Base-by-base conservation (phyloP, 208 protist species). In the Acanthamoeba lenticulata region DNA sequence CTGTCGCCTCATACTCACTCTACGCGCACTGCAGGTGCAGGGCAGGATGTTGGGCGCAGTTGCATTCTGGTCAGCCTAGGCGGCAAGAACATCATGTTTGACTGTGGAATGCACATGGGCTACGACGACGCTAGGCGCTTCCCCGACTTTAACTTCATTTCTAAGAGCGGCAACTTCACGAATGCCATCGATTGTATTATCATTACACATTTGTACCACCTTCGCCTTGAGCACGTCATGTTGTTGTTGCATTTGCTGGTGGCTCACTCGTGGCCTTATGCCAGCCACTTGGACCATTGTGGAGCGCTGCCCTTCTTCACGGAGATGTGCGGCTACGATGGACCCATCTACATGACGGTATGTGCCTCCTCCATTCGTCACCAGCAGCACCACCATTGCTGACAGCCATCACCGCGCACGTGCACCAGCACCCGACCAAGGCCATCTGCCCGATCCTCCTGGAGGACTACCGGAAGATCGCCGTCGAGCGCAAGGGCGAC, bases 71-170 rank as follows among this genome's bases (percentile, higher is more conserved):
- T 99, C 15, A 96, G 94, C 19, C 45, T 99, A 24, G 98, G 97
- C 17, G 96, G 97, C 36, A 97, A 97, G 89, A 97, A 97, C 42
- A 97, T 99, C 69, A 98, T 99, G 97, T 98, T 98, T 85, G 98
- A 99, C 96, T 98, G 98, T 94, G 98, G 98, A 34, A 98, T 98
- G 97, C 98, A 98, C 93, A 98, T 98, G 97, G 98, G 97, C 9
- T 99, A 97, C 95, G 90, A 96, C 67, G 98, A 99, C 95, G 72
- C 98, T 21, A 79, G 98, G 34, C 79, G 97, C 55, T 99, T 99
- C 95, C 98, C 98, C 17, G 96, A 98, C 93, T 99, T 99, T 83
- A 83, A 55, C 40, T 98, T 95, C 90, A 97, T 98, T n/a, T 96
- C 96, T 32, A 95, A 95, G 42, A 96, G 74, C 47, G 86, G 92